phyloP scores from a whole-genome alignment of 306 rosid species.

The Casuarina equisetifolia region DNA sequence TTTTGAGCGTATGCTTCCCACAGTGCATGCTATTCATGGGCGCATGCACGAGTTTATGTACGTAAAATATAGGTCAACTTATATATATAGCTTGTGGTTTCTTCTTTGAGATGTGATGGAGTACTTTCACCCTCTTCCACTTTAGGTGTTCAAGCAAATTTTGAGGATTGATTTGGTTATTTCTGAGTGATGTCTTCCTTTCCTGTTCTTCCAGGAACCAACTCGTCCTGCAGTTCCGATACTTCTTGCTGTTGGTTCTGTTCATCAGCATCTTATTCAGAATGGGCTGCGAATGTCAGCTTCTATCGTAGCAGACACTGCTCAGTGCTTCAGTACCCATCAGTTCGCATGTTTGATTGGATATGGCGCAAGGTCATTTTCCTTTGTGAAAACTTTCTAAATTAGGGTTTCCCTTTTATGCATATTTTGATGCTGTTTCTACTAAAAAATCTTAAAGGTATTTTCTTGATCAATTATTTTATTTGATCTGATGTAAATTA shows the following conservation, averaged over 20 bases:
- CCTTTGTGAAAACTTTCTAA: constrained; percentile 19
- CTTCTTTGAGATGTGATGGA: neutral
- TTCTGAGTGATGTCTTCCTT: constrained; percentile 22
- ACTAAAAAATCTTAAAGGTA: neutral
- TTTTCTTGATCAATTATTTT: neutral
- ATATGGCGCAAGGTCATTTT: constrained; percentile 94
- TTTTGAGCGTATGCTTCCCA: no score
- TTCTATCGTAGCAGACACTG: constrained; percentile 84
- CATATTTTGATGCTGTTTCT: neutral
- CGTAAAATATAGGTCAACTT: neutral
- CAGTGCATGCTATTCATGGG: no score
- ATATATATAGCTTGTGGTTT: neutral
- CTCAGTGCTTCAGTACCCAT: constrained; percentile 99
- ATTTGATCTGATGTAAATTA: neutral
- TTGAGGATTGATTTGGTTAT: neutral
- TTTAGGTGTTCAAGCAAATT: neutral
- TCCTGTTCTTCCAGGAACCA: constrained; percentile 57
- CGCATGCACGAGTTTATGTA: neutral
- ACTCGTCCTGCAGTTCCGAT: constrained; percentile 94
- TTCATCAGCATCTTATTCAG: constrained; percentile 96
- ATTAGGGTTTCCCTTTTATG: neutral
- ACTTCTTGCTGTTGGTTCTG: constrained; percentile 97
- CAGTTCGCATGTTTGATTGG: constrained; percentile 98
- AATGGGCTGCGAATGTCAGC: constrained; percentile 94
- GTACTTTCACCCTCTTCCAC: neutral